A percentile compares a stretch with the other conserved stretches of the same genome.
Conservation (phyloP, 176 grass and related monocot species). For the Lolium perenne region DNA sequence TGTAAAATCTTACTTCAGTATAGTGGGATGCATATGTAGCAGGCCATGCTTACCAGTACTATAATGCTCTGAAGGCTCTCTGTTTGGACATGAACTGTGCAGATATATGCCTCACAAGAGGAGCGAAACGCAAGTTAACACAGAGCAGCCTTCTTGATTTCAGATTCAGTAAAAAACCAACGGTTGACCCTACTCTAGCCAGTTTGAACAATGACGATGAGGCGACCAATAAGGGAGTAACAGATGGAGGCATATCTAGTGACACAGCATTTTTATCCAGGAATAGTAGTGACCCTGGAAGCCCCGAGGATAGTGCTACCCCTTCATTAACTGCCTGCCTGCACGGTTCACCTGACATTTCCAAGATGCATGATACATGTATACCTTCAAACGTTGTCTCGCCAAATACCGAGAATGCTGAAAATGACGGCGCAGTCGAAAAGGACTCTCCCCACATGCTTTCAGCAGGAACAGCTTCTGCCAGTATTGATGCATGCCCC, state of each 20-base stretch:
- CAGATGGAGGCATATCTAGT: neutral
- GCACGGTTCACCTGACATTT: constrained; percentile 40
- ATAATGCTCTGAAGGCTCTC: neutral
- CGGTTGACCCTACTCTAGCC: neutral
- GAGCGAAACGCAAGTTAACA: constrained; percentile 72
- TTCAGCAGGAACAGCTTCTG: constrained; percentile 25
- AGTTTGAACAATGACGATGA: constrained; percentile 19
- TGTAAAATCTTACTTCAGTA: neutral
- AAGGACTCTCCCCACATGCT: constrained; percentile 5
- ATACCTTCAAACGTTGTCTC: constrained; percentile 12
- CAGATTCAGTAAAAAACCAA: constrained; percentile 55
- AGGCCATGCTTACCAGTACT: neutral
- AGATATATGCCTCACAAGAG: constrained; percentile 82
- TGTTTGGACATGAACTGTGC: constrained; percentile 32
- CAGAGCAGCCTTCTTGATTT: constrained; percentile 93
- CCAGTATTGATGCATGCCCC: constrained; percentile 24
- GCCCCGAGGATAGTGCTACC: constrained; percentile 21
- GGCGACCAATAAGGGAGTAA: constrained; percentile 7
- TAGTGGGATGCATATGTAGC: neutral
- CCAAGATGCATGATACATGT: constrained; percentile 12
- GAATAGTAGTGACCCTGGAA: constrained; percentile 5
- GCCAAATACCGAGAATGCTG: neutral
- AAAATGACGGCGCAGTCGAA: neutral
- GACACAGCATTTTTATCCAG: constrained; percentile 6
- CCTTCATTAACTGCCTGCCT: constrained; percentile 32